A percentile compares a stretch with the other conserved stretches of the same genome.
phyloP scores from a whole-genome alignment of 192 early-diverging fungal genomes.

The Jimgerdemannia lactiflua region DNA sequence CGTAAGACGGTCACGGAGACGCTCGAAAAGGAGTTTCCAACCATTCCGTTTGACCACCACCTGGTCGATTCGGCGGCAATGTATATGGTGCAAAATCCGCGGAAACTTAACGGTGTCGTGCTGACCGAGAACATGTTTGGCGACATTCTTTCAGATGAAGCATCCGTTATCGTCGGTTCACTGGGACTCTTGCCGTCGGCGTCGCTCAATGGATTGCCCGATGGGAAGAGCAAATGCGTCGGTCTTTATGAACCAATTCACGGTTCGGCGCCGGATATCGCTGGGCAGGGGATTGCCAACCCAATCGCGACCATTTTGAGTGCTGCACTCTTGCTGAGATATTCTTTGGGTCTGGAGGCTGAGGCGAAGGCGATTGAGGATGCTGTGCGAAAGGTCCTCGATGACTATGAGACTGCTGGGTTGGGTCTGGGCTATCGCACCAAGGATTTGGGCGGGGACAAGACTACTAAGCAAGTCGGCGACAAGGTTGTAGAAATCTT shows the following conservation, averaged over 20 bases:
- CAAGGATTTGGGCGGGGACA: conserved; percentile 83
- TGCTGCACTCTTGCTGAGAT: conserved; percentile 91
- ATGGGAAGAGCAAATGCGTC: conserved; percentile 62
- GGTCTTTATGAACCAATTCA: conserved; percentile 99
- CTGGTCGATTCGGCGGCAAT: conserved; percentile 97
- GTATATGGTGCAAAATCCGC: conserved; percentile 93
- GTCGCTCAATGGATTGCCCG: conserved; percentile 83
- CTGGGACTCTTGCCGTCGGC: conserved; percentile 94
- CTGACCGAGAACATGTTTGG: conserved; percentile 99
- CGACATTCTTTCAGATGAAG: conserved; percentile 96
- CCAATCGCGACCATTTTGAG: conserved; percentile 97
- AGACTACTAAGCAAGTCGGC: conserved; percentile 87
- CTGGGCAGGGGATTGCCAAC: conserved; percentile 95
- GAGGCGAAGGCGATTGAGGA: conserved; percentile 93
- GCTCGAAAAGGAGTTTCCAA: conserved; percentile 85
- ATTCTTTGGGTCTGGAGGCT: conserved; percentile 86
- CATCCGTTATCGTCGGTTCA: conserved; percentile 91
- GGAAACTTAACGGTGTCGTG: conserved; percentile 89
- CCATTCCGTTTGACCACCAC: conserved; percentile 83
- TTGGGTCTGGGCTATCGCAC: conserved; percentile 79
- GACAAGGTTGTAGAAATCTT: conserved; percentile 83
- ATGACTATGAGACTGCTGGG: conserved; percentile 57
- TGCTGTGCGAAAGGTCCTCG: conserved; percentile 89
- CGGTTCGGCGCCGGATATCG: conserved; percentile 98
- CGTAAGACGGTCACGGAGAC: conserved; percentile 90